Base-by-base conservation (phyloP, 2,329 filamentous ascomycete species). In the Ophiostoma australiae region DNA sequence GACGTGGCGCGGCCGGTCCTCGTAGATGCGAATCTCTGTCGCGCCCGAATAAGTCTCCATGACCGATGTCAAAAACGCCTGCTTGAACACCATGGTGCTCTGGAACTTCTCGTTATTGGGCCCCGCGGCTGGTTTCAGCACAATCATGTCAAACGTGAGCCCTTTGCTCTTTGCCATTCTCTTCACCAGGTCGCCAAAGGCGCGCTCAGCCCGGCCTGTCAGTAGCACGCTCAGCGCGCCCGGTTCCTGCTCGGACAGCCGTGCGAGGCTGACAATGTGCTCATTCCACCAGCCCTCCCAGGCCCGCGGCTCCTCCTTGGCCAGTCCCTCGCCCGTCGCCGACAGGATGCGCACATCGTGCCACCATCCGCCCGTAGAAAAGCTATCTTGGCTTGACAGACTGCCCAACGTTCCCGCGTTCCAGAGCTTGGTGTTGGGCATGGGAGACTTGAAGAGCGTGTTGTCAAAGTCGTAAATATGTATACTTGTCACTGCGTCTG, bases 391-490 rank as follows among this genome's bases (percentile, higher is more conserved):
- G 67, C 85, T 89, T 72, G 91, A 89, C 13, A 99, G 84, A 72
- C 89, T 85, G 67, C 93, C 92, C 68, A 97, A 88, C 0, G 93
- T 94, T 41, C 85, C 83, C 0, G 87, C 87, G 75, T 90, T 91
- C 95, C 95, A 99, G 77, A 99, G 80, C 75, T 93, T 90, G 3
- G 89, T 88, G 77, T 97, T 98, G 1, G 95, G 95, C 1, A 97
- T 83, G 6, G 95, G 95, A 17, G 92, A 97, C 76, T 90, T 89
- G 83, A 99, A 99, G 68, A 99, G 82, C 52, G 94, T 98, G 78
- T 99, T 98, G 81, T 99, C 95, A 80, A 98, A 99, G 80, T 99
- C 95, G 82, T 98, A 98, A 75, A 99, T 87, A 78, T 98, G 94
- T 69, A 99, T 88, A 10, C 88, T 82, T 78, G 88, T 92, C 80